Conservation (phyloP, 2,329 filamentous ascomycete species). For the Colletotrichum caudatum region DNA sequence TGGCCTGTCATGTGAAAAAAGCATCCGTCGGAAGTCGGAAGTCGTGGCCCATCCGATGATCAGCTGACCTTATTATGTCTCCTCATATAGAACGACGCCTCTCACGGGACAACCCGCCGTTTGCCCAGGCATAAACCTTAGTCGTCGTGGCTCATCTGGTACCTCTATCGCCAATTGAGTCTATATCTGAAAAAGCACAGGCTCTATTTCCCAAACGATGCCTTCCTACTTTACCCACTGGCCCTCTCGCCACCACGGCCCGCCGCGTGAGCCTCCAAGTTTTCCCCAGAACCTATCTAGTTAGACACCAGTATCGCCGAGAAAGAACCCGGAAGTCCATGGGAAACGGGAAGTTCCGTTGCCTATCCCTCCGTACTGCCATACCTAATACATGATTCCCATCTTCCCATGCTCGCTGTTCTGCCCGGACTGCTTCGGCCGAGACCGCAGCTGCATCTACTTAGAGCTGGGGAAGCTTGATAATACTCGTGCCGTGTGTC, state of each 20-base stretch:
- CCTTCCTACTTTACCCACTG: not conserved
- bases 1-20: too few relatives aligned
- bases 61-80: not conserved
- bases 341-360: not conserved
- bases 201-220: not conserved
- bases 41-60: not conserved
- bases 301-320: not conserved
- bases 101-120: too few relatives aligned
- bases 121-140: too few relatives aligned
- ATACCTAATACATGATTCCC: not conserved
- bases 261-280: not conserved
- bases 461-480: not conserved
- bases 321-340: not conserved
- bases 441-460: too few relatives aligned
- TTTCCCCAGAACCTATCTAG: not conserved
- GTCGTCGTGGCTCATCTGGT: not conserved
- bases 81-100: not conserved
- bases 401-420: not conserved
- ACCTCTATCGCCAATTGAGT: not conserved
- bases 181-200: not conserved
- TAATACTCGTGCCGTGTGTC: not conserved
- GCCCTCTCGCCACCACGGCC: not conserved
- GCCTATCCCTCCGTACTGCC: not conserved
- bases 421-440: not conserved
- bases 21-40: conserved; percentile 1